These are phyloP conservation scores for Pseudogymnoascus sp. DNA, from an alignment of 2,329 filamentous ascomycete species.

Conservation along the genomic window DNA sequence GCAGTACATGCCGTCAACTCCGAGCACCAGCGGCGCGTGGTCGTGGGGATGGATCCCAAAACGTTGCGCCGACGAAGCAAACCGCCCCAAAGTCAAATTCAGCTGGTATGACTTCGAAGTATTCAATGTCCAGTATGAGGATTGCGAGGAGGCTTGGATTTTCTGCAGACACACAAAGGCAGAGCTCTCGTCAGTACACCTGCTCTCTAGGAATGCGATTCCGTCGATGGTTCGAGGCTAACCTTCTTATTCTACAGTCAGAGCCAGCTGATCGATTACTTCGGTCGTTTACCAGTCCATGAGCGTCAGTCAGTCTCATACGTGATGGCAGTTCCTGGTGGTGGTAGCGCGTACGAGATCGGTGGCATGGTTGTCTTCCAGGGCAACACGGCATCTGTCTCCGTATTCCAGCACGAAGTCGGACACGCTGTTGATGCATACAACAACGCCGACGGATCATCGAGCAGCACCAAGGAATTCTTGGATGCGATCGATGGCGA, in stretches of 20 bases:
- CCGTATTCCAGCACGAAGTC: conserved; percentile 8
- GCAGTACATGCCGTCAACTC: not conserved
- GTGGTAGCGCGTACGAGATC: conserved; percentile 15
- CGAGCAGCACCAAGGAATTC: conserved; percentile 2
- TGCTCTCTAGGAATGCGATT: not conserved
- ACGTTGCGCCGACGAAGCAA: not conserved
- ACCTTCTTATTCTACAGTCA: conserved; percentile 5
- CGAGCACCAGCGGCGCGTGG: not conserved
- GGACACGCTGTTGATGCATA: conserved; percentile 9
- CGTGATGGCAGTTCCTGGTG: conserved; percentile 19
- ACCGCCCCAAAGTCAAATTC: not conserved
- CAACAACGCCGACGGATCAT: not conserved
- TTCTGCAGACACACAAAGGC: conserved; percentile 28
- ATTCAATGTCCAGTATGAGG: conserved; percentile 25
- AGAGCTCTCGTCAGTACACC: conserved; percentile 11
- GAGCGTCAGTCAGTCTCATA: conserved; percentile 25
- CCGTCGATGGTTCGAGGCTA: not conserved
- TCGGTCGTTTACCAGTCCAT: conserved; percentile 26
- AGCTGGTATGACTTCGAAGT: conserved; percentile 20
- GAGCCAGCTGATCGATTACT: conserved; percentile 12
- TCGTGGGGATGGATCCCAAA: conserved; percentile 3
- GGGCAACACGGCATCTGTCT: not conserved
- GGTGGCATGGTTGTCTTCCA: conserved; percentile 20
- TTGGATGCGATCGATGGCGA: not conserved
- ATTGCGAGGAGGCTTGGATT: conserved; percentile 26